phyloP scores from a whole-genome alignment of 2,329 filamentous ascomycete species.

The Fusarium camptoceras region DNA sequence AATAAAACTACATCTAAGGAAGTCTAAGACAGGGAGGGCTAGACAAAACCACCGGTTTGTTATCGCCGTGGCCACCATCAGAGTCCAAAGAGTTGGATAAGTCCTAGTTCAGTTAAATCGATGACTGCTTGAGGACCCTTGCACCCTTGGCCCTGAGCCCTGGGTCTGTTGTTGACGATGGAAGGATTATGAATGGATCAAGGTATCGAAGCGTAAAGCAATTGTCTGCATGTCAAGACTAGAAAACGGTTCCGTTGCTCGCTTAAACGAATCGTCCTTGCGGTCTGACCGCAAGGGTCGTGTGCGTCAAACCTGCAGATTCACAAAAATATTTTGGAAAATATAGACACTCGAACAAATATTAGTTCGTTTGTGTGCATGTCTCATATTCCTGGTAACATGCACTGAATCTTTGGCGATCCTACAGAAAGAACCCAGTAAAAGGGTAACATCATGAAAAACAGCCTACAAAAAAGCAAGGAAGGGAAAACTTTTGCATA shows the following conservation, averaged over 20 bases:
- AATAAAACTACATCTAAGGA: constrained; percentile 25
- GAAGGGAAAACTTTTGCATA: constrained; percentile 26
- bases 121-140: constrained; percentile 31
- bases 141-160: constrained; percentile 12
- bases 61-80: constrained; percentile 48
- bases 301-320: constrained; percentile 18
- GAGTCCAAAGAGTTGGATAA: constrained; percentile 31
- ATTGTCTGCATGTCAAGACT: constrained; percentile 4
- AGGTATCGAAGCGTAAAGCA: background rate
- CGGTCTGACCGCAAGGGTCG: constrained; percentile 33
- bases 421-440: constrained; percentile 11
- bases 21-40: constrained; percentile 35
- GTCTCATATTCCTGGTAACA: background rate
- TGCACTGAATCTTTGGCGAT: background rate
- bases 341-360: background rate
- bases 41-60: constrained; percentile 48
- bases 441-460: constrained; percentile 9
- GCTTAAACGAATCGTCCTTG: constrained; percentile 33
- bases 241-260: constrained; percentile 38
- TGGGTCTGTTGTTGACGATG: constrained; percentile 1
- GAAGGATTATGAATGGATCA: constrained; percentile 12
- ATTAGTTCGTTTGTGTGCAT: background rate
- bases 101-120: constrained; percentile 28
- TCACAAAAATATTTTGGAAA: constrained; percentile 13
- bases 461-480: constrained; percentile 26